Evolutionary conservation across 2,329 filamentous ascomycete species (phyloP).

Genomic region (Fusarium austroafricanum): DNA sequence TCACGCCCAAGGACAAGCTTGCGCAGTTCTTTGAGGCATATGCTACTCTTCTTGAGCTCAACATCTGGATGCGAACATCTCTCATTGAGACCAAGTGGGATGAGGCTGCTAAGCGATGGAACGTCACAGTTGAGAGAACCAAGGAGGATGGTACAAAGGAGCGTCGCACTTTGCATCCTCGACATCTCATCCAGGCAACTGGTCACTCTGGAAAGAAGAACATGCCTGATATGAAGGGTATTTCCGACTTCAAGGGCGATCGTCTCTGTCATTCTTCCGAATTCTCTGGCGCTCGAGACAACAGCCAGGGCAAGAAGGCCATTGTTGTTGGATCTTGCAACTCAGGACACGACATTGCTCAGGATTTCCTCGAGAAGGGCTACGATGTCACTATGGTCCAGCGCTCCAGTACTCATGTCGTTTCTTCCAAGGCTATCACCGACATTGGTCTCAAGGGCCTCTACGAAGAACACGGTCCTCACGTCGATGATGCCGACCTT

Average conservation of each 20-base stretch:
- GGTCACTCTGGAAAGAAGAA: slow-evolving; percentile 76
- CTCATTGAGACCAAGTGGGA: slow-evolving; percentile 63
- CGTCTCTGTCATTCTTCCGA: slow-evolving; percentile 72
- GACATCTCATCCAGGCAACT: slow-evolving; percentile 74
- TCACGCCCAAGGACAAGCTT: slow-evolving; percentile 78
- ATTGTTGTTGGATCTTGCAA: slow-evolving; percentile 77
- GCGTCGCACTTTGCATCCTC: slow-evolving; percentile 67
- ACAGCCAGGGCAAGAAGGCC: slow-evolving; percentile 66
- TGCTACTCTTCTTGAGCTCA: slow-evolving; percentile 72
- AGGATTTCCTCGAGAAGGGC: slow-evolving; percentile 74
- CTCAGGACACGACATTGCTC: slow-evolving; percentile 75
- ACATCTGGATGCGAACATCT: slow-evolving; percentile 70
- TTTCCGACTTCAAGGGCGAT: slow-evolving; percentile 67
- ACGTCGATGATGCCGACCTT: slow-evolving; percentile 74
- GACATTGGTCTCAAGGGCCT: slow-evolving; percentile 65
- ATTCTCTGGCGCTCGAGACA: slow-evolving; percentile 63
- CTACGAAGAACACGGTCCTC: slow-evolving; percentile 64
- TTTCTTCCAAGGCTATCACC: slow-evolving; percentile 65
- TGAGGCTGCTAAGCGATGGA: slow-evolving; percentile 64
- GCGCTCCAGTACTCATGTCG: slow-evolving; percentile 72
- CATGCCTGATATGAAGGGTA: slow-evolving; percentile 67
- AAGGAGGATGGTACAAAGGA: slow-evolving; percentile 60
- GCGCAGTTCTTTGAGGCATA: slow-evolving; percentile 77
- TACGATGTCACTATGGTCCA: slow-evolving; percentile 77
- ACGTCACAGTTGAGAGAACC: slow-evolving; percentile 63